Evolutionary conservation across 805 yeast genomes (phyloP).

Genomic region (Ogataea zsoltii): DNA sequence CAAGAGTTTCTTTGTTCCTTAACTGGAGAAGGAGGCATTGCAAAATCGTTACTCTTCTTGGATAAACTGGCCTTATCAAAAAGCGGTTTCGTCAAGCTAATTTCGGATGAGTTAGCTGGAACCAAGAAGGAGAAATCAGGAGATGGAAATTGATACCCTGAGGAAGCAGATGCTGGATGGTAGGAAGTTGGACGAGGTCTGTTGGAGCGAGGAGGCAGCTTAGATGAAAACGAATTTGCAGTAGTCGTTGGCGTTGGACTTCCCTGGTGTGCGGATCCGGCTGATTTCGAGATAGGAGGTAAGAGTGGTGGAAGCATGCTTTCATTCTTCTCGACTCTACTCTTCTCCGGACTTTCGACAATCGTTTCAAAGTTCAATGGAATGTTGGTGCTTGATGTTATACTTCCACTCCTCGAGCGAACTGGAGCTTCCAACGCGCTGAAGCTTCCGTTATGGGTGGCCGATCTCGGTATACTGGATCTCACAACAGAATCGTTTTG

Average conservation of each 20-base stretch:
- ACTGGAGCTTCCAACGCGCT: constrained; percentile 8
- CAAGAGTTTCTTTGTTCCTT: constrained; percentile 32
- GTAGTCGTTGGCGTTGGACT: constrained; percentile 42
- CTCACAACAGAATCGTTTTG: constrained; percentile 20
- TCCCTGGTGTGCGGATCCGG: constrained; percentile 11
- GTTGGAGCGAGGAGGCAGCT: constrained; percentile 39
- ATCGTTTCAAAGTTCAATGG: constrained; percentile 43
- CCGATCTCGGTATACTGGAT: constrained; percentile 34
- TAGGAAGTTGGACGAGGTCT: constrained; percentile 84
- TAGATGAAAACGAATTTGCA: constrained; percentile 16
- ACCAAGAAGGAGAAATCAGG: constrained; percentile 33
- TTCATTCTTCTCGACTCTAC: constrained; percentile 4
- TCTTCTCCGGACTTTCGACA: constrained; percentile 42
- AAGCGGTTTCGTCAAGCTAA: constrained; percentile 21
- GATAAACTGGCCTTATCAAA: constrained; percentile 18
- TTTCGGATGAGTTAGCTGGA: constrained; percentile 27
- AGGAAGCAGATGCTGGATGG: constrained; percentile 59
- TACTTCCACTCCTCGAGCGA: constrained; percentile 19
- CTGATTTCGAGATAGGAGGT: constrained; percentile 27
- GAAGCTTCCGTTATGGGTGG: constrained; percentile 25
- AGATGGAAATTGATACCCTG: constrained; percentile 27
- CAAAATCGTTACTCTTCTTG: constrained; percentile 14
- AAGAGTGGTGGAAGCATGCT: constrained; percentile 27
- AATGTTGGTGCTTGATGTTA: constrained; percentile 10
- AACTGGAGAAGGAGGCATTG: constrained; percentile 29